phyloP scores from a whole-genome alignment of 2,329 filamentous ascomycete genomes.

The Aspergillus tamarii region DNA sequence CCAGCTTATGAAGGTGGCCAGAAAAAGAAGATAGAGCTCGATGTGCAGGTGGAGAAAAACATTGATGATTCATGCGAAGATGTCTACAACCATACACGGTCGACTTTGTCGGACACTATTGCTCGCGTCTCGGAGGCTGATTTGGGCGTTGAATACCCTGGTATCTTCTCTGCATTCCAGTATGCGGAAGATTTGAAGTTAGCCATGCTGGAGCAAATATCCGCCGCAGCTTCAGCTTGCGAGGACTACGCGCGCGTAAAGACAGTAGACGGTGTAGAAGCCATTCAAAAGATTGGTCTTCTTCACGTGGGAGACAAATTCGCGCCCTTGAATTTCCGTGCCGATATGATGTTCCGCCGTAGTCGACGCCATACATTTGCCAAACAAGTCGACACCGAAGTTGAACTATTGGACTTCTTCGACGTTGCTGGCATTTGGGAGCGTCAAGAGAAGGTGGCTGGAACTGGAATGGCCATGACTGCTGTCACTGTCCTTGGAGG shows the following conservation, averaged over 20 bases:
- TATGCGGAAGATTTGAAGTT: constrained; percentile 92
- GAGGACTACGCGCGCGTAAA: constrained; percentile 82
- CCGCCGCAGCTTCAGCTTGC: constrained; percentile 74
- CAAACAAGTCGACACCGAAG: constrained; percentile 81
- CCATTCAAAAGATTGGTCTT: constrained; percentile 86
- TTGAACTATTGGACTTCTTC: constrained; percentile 92
- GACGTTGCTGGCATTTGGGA: constrained; percentile 82
- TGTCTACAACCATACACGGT: constrained; percentile 81
- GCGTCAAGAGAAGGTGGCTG: constrained; percentile 89
- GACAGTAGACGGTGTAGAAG: constrained; percentile 78
- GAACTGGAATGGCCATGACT: constrained; percentile 92
- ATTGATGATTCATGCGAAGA: constrained; percentile 85
- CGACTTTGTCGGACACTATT: constrained; percentile 75
- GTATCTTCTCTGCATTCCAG: constrained; percentile 80
- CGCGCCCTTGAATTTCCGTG: constrained; percentile 80
- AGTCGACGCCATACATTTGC: constrained; percentile 75
- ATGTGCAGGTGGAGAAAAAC: constrained; percentile 76
- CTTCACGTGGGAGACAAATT: constrained; percentile 88
- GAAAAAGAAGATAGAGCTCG: constrained; percentile 76
- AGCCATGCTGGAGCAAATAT: constrained; percentile 87
- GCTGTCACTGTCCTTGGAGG: constrained; percentile 83
- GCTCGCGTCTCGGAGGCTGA: constrained; percentile 73
- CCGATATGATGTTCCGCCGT: constrained; percentile 91
- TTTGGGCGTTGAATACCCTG: constrained; percentile 83
- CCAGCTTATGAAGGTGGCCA: constrained; percentile 83